Base-by-base conservation (phyloP, 2,329 filamentous ascomycete genomes). In the Ceratocystis harringtonii region DNA sequence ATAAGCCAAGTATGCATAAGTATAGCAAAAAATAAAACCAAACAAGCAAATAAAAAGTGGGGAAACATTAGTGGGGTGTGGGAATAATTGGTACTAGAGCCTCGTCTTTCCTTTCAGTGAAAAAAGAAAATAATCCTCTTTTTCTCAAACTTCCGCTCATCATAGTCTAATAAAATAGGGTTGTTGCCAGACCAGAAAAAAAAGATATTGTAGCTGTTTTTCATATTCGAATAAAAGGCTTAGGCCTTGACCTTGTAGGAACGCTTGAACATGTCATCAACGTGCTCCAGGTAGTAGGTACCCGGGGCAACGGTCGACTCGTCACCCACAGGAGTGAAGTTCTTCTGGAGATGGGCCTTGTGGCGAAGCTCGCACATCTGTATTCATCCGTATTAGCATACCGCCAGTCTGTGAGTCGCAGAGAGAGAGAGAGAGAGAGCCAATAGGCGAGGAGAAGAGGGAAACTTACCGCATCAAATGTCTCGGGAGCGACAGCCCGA, bases 261-360 rank as follows among this genome's bases (percentile, higher is more conserved):
- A 72, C 89, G 84, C 79, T 88, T 86, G 85, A 89, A 94, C 88
- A 90, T 90, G 71, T 90, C 88, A 72, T 94, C 89, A 61, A 94
- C 82, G 74, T 86, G 85, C 73, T 84, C 84, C 67, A 94, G 81
- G 78, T 92, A 94, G 79, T 92, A 94, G 25, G 85, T 84, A 67
- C 84, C 86, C 67, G 81, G 76, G 68, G 74, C 73, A 66, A 94
- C 81, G 70, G 83, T 88, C 58, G 88, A 86, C 32, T 80, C 72
- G 64, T 84, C 84, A 66, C 89, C 89, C 71, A 80, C 75, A 68
- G 89, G 89, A 69, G 79, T 83, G 78, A 84, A 94, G 78, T 84
- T 78, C 80, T 92, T 92, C 80, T 91, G 83, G 69, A 92, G 80
- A 75, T 94, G 89, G 65, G 89, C 89, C 76, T 90, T 83, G 78